A percentile compares a stretch with the other conserved stretches of the same genome.
Evolutionary conservation across 2,329 filamentous ascomycete species (phyloP).

Genomic region (Stromatinia cepivora): DNA sequence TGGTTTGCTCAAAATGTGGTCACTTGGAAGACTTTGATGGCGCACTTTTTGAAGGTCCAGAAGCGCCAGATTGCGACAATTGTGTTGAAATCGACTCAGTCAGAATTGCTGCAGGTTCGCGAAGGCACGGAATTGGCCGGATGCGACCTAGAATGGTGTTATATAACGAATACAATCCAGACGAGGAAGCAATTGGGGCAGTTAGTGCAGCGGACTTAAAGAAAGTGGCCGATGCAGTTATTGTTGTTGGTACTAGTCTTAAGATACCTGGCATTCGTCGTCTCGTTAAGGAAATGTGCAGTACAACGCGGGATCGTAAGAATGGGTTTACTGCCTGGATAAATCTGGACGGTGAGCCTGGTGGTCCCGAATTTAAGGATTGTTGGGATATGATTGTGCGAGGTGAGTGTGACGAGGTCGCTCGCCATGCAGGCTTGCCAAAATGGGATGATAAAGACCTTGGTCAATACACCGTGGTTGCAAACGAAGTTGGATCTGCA

Average conservation of each 20-base stretch:
- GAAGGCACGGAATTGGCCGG: constrained; percentile 89
- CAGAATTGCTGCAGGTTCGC: constrained; percentile 77
- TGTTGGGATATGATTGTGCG: constrained; percentile 91
- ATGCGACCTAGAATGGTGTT: constrained; percentile 91
- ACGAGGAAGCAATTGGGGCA: constrained; percentile 92
- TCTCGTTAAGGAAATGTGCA: constrained; percentile 88
- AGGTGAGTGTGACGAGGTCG: constrained; percentile 86
- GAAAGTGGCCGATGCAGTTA: constrained; percentile 81
- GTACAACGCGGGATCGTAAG: constrained; percentile 75
- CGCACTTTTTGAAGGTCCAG: constrained; percentile 78
- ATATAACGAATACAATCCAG: constrained; percentile 96
- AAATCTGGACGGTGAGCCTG: constrained; percentile 83
- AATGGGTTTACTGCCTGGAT: constrained; percentile 93
- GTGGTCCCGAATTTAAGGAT: constrained; percentile 81
- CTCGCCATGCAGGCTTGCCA: constrained; percentile 65
- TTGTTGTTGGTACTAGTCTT: constrained; percentile 92
- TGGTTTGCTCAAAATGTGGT: constrained; percentile 94
- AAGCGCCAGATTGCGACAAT: constrained; percentile 74
- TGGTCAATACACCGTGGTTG: constrained; percentile 50
- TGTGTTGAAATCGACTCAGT: constrained; percentile 76
- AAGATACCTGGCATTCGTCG: constrained; percentile 92
- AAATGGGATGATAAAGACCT: constrained; percentile 59
- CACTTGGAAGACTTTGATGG: constrained; percentile 74
- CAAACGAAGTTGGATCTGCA: constrained; percentile 45
- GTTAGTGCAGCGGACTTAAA: constrained; percentile 85